Base-by-base conservation (phyloP, 257 asterid species). In the Knoxia roxburghii region DNA sequence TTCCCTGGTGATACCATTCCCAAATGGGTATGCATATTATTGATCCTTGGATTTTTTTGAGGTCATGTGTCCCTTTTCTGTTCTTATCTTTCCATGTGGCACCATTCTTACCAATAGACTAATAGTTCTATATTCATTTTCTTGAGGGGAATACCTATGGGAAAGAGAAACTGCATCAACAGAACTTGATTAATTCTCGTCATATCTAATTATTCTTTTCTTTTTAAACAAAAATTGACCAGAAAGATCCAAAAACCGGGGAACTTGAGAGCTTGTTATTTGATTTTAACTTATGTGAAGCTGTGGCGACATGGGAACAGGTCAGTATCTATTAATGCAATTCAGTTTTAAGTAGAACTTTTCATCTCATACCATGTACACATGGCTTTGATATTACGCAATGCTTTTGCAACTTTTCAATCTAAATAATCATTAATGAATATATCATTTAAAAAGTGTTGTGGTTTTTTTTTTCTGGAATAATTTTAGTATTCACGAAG, bases 301-400 rank as follows among this genome's bases (percentile, higher is more conserved):
- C 99, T 68, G 92, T 94, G 68, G 95, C 99, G 71, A 87, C 95
- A 73, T 94, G 99, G 99, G 96, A 94, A 73, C 97, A 94, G 99
- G 99, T 94, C 83, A 72, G 54, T 51, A 26, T 33, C 50, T 26
- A 26, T 37, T 37, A 37, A 37, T 37, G 41, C 41, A 37, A 9
- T 37, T 3, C 41, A 37, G 41, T 7, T 0, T 32, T 46, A 21
- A 14, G 3, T 30, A 18, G 49, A 21, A 8, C 67, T 23, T 62
- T 52, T 14, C n/a, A 6, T 20, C 41, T 55, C 10, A 14, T 14
- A 53, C 26, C 11, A 14, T 6, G 11, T 26, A 37, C 43, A 7
- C 26, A 41, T 24, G 56, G 26, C 21, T 50, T 50, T n/a, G 27
- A 7, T 50, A 21, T 27, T 13, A 30, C 11, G 17, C 0, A 61